A percentile compares a stretch with the other conserved stretches of the same genome.
Evolutionary conservation across 2,329 filamentous ascomycete genomes (phyloP).

Genomic region (Apiospora kogelbergensis): DNA sequence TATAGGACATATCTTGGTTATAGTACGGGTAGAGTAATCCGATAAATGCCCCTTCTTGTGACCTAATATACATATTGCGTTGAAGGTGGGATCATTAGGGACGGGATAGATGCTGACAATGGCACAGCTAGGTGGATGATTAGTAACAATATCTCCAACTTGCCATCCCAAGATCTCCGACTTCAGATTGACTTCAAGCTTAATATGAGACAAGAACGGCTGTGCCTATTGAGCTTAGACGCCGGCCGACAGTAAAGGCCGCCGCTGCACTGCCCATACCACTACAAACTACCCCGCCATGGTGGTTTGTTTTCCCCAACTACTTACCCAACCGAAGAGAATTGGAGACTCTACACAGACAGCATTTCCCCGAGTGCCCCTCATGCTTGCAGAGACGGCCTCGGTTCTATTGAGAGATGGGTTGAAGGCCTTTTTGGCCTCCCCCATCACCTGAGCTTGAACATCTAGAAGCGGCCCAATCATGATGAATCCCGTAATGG

Average conservation of each 20-base stretch:
- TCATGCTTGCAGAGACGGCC: not conserved
- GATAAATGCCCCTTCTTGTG: not conserved
- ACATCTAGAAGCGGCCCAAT: constrained; percentile 5
- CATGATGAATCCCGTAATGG: not conserved
- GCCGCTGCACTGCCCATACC: not conserved
- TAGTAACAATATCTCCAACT: not conserved
- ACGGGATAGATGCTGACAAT: not conserved
- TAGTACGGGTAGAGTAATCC: not conserved
- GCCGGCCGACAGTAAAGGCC: not conserved
- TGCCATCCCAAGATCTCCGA: not conserved
- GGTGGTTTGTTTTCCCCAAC: not conserved
- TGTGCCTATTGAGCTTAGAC: not conserved
- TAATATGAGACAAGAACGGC: not conserved
- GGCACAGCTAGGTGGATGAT: not conserved
- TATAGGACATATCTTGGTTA: not conserved
- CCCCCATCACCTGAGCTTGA: not conserved
- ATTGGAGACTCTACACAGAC: not conserved
- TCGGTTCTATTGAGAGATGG: not conserved
- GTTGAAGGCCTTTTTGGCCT: not conserved
- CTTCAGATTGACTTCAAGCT: constrained; percentile 3
- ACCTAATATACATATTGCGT: not conserved
- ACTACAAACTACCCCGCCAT: not conserved
- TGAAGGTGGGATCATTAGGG: not conserved
- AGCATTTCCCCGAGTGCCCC: not conserved
- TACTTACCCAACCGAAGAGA: no score